Evolutionary conservation across 208 protist species (phyloP), one percentile per base, ranked within the genome.

Genomic region (Tritrichomonas foetus): DNA sequence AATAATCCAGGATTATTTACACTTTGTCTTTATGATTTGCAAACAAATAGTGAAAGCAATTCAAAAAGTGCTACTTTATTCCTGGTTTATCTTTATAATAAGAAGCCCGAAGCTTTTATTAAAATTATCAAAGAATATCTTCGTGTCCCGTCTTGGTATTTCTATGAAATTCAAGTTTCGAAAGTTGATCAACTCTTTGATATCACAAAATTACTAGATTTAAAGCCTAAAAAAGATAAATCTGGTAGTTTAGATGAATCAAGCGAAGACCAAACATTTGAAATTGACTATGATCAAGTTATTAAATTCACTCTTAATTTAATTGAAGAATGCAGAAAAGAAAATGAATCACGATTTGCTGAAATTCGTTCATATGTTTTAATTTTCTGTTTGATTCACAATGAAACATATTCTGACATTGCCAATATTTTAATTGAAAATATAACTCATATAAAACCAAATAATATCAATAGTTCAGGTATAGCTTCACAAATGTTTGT

Each of bases 331-430:
- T 69, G 64, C n/a, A 8, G 64, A 69, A 16, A 69, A 69, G 11
- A 33, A 69, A 61, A 61, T 16, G 53, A 5, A 16, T 5, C 5
- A 61, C 5, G 53, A 16, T 61, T 61, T 61, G 11, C 5, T 61
- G 53, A 61, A 61, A 61, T 61, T 61, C 53, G 27, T 33, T 69
- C 64, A 69, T 3, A 69, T n/a, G n/a, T 69, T 69, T 69, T 69
- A 69, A 69, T 69, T 69, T 69, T 33, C n/a, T 69, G 64, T 69
- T 69, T 69, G n/a, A 69, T 69, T 69, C 22, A 69, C n/a, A 69
- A 69, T 69, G 5, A 11, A 57, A 53, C 3, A 16, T 89, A 13
- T 53, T 20, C 20, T 39, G 41, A 39, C 1, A 39, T 33, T 39
- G 14, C 16, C 27, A 13, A n/a, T 44, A 89, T 3, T 33, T 11